Evolutionary conservation across 108 stramenopile genomes (phyloP).

Genomic region (Aureococcus anophagefferens): DNA sequence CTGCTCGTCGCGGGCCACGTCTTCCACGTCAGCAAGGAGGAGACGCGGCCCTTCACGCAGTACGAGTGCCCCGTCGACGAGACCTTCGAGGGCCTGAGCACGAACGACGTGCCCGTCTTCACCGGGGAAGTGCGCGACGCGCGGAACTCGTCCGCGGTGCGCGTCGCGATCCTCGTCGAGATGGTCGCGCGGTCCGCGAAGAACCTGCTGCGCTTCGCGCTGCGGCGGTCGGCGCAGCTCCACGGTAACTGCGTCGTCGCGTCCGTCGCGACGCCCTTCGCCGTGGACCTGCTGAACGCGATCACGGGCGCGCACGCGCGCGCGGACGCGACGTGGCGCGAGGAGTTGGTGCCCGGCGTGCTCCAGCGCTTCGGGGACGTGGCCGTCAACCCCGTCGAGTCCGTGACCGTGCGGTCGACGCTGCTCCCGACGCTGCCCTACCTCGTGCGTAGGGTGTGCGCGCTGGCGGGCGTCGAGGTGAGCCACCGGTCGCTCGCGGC

Average conservation of each 20-base stretch:
- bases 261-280: background rate
- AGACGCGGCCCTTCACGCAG: constrained; percentile 19
- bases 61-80: constrained; percentile 23
- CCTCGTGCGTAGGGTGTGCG: background rate
- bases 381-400: background rate
- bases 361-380: constrained; percentile 8
- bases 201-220: constrained; percentile 24
- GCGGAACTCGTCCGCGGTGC: constrained; percentile 20
- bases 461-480: background rate
- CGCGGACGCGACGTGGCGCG: constrained; percentile 12
- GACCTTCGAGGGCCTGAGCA: constrained; percentile 18
- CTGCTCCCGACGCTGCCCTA: background rate
- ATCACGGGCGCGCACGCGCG: constrained; percentile 12
- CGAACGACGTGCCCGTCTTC: constrained; percentile 8
- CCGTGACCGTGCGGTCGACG: background rate
- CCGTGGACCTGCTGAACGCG: constrained; percentile 14
- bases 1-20: constrained; percentile 18
- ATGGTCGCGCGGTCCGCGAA: constrained; percentile 42
- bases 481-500: background rate
- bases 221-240: constrained; percentile 24
- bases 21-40: constrained; percentile 20
- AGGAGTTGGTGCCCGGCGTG: constrained; percentile 13
- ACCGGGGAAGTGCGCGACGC: constrained; percentile 32
- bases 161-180: constrained; percentile 31
- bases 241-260: constrained; percentile 9